phyloP scores from a whole-genome alignment of 1,284 basidiomycete genomes.

The Anthracocystis setariae region DNA sequence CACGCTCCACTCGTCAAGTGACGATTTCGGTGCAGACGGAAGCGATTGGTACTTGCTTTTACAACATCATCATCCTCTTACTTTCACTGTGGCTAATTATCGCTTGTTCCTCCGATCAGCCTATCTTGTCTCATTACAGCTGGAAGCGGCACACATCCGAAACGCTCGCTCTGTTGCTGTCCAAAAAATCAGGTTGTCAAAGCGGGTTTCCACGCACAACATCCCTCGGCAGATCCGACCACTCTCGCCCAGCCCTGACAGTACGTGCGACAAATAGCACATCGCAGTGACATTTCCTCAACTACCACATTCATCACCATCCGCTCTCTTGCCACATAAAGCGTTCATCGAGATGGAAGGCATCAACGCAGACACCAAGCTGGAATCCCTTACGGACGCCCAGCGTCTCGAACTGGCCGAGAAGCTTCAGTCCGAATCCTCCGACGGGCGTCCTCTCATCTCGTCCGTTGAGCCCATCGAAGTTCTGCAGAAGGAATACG shows the following conservation, averaged over 20 bases:
- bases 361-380: conserved; percentile 37
- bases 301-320: too few species aligned
- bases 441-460: conserved; percentile 41
- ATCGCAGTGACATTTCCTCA: too few species aligned
- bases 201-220: too few species aligned
- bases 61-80: not conserved
- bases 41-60: not conserved
- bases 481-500: conserved; percentile 48
- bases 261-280: too few species aligned
- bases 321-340: too few species aligned
- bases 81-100: not conserved
- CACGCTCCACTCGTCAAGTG: not conserved
- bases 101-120: not conserved
- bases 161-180: too few species aligned
- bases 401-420: conserved; percentile 53
- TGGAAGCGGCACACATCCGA: too few species aligned
- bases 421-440: conserved; percentile 38
- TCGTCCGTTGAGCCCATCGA: conserved; percentile 49
- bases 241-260: too few species aligned
- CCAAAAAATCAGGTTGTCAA: too few species aligned
- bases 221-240: too few species aligned
- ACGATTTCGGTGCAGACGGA: not conserved
- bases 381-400: conserved; percentile 42
- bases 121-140: too few species aligned
- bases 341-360: conserved; percentile 32